A percentile compares a stretch with the other conserved stretches of the same genome.
phyloP scores from a whole-genome alignment of 73 alveolate genomes.

The Stentor roeselii region DNA sequence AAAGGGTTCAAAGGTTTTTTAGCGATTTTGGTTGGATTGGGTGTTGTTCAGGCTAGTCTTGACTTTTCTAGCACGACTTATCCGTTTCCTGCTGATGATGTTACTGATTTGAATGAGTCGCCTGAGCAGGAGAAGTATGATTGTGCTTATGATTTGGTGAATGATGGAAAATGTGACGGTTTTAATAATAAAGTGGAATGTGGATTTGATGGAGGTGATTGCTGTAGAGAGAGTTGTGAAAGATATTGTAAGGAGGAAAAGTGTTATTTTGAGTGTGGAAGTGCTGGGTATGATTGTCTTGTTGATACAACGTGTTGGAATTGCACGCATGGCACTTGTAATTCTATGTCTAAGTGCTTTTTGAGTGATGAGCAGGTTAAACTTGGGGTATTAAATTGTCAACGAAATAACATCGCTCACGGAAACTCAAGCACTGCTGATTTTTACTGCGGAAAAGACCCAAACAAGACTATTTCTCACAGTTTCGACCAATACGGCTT shows the following conservation, averaged over 20 bases:
- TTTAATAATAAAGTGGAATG: slow-evolving; percentile 42
- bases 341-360: slow-evolving; percentile 38
- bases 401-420: slow-evolving; percentile 32
- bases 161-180: slow-evolving; percentile 56
- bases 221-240: slow-evolving; percentile 54
- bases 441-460: slow-evolving; percentile 71
- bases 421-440: slow-evolving; percentile 67
- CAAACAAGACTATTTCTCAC: slow-evolving; percentile 46
- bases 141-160: background rate
- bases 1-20: too few relatives aligned
- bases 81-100: background rate
- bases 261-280: slow-evolving; percentile 48
- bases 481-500: slow-evolving; percentile 43
- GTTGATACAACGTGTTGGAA: slow-evolving; percentile 54
- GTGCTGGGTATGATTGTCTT: slow-evolving; percentile 50
- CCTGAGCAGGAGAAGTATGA: background rate
- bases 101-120: background rate
- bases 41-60: background rate
- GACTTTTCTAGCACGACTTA: background rate
- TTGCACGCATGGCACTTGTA: slow-evolving; percentile 65
- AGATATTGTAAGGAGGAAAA: slow-evolving; percentile 32
- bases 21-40: background rate
- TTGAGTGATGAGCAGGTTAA: background rate
- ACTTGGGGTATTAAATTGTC: slow-evolving; percentile 35
- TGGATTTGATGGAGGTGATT: slow-evolving; percentile 65